These are phyloP conservation scores for Pisolithus thermaeus DNA, from an alignment of 1,284 basidiomycete species.

Conservation along the genomic window DNA sequence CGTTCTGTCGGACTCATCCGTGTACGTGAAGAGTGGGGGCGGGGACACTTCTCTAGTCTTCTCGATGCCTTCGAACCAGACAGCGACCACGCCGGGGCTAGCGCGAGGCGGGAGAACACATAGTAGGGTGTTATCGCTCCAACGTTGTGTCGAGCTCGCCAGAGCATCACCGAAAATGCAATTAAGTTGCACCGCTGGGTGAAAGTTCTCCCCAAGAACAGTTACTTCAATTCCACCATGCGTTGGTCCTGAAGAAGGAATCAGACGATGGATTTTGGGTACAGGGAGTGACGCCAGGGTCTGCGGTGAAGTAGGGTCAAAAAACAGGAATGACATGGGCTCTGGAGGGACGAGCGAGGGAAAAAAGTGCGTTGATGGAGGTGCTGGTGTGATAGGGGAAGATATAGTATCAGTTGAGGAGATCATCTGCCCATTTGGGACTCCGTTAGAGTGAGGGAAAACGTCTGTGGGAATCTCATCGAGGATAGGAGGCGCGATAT, in stretches of 20 bases:
- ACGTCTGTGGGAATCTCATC: slow-evolving; percentile 5
- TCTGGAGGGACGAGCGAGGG: slow-evolving; percentile 19
- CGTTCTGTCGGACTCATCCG: slow-evolving; percentile 84
- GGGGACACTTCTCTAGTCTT: slow-evolving; percentile 51
- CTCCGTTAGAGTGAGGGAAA: slow-evolving; percentile 13
- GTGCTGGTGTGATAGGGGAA: slow-evolving; percentile 11
- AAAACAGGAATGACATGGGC: slow-evolving; percentile 54
- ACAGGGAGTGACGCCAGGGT: slow-evolving; percentile 41
- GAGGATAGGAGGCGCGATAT: slow-evolving; percentile 10
- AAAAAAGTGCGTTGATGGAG: slow-evolving; percentile 19
- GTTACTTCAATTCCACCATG: slow-evolving; percentile 95
- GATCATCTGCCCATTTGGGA: slow-evolving; percentile 12
- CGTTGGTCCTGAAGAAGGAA: slow-evolving; percentile 89
- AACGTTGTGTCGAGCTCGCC: slow-evolving; percentile 82
- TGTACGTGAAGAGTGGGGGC: slow-evolving; percentile 78
- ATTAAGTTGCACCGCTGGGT: slow-evolving; percentile 59
- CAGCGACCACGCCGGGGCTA: slow-evolving; percentile 83
- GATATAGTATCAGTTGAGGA: slow-evolving; percentile 15
- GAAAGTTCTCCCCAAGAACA: slow-evolving; percentile 87
- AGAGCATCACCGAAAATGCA: slow-evolving; percentile 85
- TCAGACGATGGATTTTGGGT: slow-evolving; percentile 77
- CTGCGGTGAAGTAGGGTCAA: slow-evolving; percentile 43
- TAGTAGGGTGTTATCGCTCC: slow-evolving; percentile 92
- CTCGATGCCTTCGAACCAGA: slow-evolving; percentile 74
- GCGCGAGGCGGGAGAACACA: slow-evolving; percentile 86